phyloP scores from a whole-genome alignment of 306 rosid species.

The Pyrus betulifolia region DNA sequence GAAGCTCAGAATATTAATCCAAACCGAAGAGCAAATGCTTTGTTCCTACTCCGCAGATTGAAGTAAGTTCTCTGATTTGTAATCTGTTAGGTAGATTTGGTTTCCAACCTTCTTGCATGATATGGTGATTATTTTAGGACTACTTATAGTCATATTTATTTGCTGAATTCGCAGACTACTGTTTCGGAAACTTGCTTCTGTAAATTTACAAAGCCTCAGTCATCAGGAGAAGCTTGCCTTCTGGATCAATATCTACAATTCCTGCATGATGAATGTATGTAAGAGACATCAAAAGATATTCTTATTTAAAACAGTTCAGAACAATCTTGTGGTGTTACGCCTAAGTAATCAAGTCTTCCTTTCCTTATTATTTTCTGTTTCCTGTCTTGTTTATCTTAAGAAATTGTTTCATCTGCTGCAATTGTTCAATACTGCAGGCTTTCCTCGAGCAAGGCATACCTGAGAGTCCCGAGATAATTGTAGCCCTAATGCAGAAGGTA shows the following conservation, averaged over 20 bases:
- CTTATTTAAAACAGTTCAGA: not conserved
- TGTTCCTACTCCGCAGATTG: conserved; percentile 61
- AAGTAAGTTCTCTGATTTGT: conserved; percentile 43
- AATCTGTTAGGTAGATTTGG: not conserved
- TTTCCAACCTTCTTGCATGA: not conserved
- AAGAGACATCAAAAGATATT: not conserved
- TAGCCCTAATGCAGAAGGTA: conserved; percentile 71
- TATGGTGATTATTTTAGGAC: not conserved
- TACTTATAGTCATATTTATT: conserved; percentile 4
- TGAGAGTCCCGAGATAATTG: conserved; percentile 69
- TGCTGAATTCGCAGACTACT: conserved; percentile 52
- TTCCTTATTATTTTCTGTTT: not conserved
- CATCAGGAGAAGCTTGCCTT: conserved; percentile 96
- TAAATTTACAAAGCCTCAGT: conserved; percentile 52
- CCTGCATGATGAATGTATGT: conserved; percentile 90
- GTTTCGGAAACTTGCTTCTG: conserved; percentile 66
- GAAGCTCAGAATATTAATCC: conserved; percentile 61
- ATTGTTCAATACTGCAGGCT: conserved; percentile 46
- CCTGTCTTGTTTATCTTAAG: not conserved
- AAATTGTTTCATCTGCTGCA: not conserved
- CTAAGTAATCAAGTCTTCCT: not conserved
- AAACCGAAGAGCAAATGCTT: conserved; percentile 56
- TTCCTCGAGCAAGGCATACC: conserved; percentile 76
- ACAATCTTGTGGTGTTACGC: not conserved
- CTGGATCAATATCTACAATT: conserved; percentile 92